Percentiles rank a stretch among this genome's conserved stretches.
Conservation (phyloP, 371 early-diverging fungal genomes). For the Capillidium heterosporum region DNA sequence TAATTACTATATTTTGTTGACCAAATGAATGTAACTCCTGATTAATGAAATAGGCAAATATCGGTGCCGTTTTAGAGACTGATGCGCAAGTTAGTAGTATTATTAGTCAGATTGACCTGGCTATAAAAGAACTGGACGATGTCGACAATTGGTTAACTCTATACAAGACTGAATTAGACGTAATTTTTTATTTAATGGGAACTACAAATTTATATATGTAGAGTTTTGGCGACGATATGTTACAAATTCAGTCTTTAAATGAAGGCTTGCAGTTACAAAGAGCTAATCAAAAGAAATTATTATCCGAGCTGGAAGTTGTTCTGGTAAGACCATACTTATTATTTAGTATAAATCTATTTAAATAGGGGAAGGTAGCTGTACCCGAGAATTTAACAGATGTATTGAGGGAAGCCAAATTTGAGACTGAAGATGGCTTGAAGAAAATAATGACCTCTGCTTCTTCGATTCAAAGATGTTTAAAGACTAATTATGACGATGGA, state of each 20-base stretch:
- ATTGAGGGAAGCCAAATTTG: slow-evolving; percentile 66
- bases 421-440: slow-evolving; percentile 50
- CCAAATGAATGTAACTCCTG: neutral
- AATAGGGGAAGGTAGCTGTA: slow-evolving; percentile 27
- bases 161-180: slow-evolving; percentile 75
- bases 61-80: slow-evolving; percentile 81
- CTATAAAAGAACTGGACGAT: slow-evolving; percentile 52
- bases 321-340: slow-evolving; percentile 22
- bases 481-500: slow-evolving; percentile 48
- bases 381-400: slow-evolving; percentile 47
- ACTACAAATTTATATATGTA: slow-evolving; percentile 8
- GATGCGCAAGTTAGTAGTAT: slow-evolving; percentile 69
- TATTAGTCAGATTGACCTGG: slow-evolving; percentile 58
- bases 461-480: slow-evolving; percentile 56
- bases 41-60: slow-evolving; percentile 43
- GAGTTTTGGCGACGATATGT: slow-evolving; percentile 89
- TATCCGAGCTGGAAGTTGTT: slow-evolving; percentile 62
- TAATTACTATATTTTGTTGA: neutral
- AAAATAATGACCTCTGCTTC: slow-evolving; percentile 63
- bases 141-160: slow-evolving; percentile 73
- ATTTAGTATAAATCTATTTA: neutral
- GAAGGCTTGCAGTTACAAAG: slow-evolving; percentile 76
- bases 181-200: slow-evolving; percentile 14
- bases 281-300: slow-evolving; percentile 60
- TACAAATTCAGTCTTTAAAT: slow-evolving; percentile 81